phyloP scores from a whole-genome alignment of 1,284 basidiomycete genomes.

The Mycosarcoma maydis region DNA sequence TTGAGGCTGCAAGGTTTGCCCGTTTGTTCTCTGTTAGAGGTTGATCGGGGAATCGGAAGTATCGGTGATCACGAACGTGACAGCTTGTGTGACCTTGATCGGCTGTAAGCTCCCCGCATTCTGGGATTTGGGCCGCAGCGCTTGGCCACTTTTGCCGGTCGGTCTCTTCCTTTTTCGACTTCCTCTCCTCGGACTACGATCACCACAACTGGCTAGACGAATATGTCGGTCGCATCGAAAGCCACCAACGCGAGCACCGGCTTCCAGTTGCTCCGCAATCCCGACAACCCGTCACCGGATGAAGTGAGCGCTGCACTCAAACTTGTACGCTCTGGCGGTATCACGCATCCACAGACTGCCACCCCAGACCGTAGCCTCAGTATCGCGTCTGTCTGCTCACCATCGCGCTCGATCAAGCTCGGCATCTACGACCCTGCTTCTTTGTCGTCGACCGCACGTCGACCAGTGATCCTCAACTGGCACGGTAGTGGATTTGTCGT shows the following conservation, averaged over 20 bases:
- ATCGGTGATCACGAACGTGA: no score
- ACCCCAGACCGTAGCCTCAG: conserved; percentile 16
- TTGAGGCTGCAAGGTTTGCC: no score
- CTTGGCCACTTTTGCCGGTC: no score
- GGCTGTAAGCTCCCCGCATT: no score
- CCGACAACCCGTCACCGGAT: conserved; percentile 10
- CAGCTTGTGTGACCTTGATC: no score
- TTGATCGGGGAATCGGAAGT: no score
- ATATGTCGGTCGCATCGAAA: conserved; percentile 23
- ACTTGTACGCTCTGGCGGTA: conserved; percentile 22
- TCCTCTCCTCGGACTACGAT: no score
- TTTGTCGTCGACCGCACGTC: not conserved
- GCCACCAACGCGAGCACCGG: conserved; percentile 16
- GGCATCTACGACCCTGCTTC: conserved; percentile 18
- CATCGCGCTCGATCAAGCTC: conserved; percentile 18
- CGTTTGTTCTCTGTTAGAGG: no score
- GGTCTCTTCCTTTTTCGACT: no score
- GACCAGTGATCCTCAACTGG: conserved; percentile 41
- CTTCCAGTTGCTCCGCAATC: conserved; percentile 30
- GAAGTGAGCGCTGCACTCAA: conserved; percentile 24
- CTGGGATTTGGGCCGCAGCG: no score
- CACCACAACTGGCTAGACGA: no score
- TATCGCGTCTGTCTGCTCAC: conserved; percentile 6
- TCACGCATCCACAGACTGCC: conserved; percentile 19
- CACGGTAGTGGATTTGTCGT: conserved; percentile 37